Evolutionary conservation across 768 basidiomycete species (phyloP).

Genomic region (Gloeostereum incarnatum): DNA sequence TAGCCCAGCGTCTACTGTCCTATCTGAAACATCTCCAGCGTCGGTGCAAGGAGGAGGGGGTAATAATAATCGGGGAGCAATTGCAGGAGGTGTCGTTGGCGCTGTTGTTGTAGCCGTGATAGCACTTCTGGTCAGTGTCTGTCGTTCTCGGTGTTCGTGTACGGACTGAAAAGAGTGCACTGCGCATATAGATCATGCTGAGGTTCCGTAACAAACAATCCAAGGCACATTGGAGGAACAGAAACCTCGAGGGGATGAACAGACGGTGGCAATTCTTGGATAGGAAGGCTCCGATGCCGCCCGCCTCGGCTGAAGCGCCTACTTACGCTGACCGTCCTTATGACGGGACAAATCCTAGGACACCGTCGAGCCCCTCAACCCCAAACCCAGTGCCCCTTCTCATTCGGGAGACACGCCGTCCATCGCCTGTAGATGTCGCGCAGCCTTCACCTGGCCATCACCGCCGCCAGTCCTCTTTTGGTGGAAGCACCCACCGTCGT

Average conservation of each 20-base stretch:
- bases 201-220: neutral
- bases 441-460: too few relatives aligned
- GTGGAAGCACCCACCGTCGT: too few relatives aligned
- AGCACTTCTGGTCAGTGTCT: neutral
- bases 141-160: too few relatives aligned
- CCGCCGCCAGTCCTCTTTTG: too few relatives aligned
- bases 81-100: conserved; percentile 5
- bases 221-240: neutral
- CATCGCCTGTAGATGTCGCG: neutral
- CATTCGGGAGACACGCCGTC: neutral
- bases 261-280: neutral
- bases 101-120: conserved; percentile 2
- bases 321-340: neutral
- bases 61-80: conserved; percentile 11
- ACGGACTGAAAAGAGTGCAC: too few relatives aligned
- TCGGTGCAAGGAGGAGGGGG: too few relatives aligned
- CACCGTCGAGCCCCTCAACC: too few relatives aligned
- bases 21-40: too few relatives aligned
- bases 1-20: too few relatives aligned
- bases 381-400: too few relatives aligned
- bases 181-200: too few relatives aligned
- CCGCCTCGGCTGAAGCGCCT: neutral
- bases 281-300: neutral
- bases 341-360: neutral
- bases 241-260: neutral